A percentile compares a stretch with the other conserved stretches of the same genome.
These are phyloP conservation scores for Panicum miliaceum DNA, from an alignment of 176 grass and related monocot species.

Conservation along the genomic window DNA sequence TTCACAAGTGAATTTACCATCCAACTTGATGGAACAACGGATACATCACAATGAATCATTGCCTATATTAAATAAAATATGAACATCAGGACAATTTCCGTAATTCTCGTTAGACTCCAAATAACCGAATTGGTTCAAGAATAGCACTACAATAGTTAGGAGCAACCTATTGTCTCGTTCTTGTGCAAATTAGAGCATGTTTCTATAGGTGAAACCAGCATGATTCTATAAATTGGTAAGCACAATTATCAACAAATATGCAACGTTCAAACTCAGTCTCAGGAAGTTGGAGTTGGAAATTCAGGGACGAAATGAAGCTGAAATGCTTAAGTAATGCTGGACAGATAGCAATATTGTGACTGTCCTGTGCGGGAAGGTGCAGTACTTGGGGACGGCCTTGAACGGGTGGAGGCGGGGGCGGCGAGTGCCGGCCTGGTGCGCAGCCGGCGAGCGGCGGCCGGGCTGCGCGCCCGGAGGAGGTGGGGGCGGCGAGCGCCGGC, in stretches of 20 bases:
- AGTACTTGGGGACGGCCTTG: too few species aligned
- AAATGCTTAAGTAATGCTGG: not conserved
- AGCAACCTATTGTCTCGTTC: not conserved
- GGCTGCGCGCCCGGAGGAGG: too few species aligned
- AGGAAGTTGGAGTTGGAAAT: not conserved
- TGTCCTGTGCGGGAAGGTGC: conserved; percentile 93
- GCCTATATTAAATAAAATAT: not conserved
- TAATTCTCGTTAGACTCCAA: not conserved
- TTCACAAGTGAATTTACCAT: not conserved
- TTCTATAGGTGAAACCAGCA: not conserved
- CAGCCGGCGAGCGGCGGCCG: too few species aligned
- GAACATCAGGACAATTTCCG: not conserved
- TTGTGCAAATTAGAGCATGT: not conserved
- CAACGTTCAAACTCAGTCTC: not conserved
- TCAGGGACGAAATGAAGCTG: not conserved
- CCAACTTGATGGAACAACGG: not conserved
- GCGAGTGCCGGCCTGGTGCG: too few species aligned
- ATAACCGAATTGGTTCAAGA: not conserved
- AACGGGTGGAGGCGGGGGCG: too few species aligned
- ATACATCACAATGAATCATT: not conserved
- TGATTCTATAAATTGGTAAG: not conserved
- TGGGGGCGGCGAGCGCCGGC: too few species aligned
- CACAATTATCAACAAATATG: not conserved
- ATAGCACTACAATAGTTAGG: not conserved
- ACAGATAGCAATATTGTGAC: not conserved